Base-by-base conservation (phyloP, 306 rosid genomes). In the Psophocarpus tetragonolobus region DNA sequence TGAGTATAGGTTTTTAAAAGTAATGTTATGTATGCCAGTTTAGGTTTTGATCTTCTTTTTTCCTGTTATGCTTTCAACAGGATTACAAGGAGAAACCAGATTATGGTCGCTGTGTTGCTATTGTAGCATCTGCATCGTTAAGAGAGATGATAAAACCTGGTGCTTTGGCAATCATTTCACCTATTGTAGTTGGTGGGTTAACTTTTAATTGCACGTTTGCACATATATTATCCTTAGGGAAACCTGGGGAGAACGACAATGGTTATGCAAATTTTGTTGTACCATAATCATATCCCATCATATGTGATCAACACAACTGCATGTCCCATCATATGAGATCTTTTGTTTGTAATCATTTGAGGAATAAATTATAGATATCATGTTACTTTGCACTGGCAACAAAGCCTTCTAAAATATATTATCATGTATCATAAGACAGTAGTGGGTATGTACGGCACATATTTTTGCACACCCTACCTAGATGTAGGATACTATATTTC, bases 81-180 rank as follows among this genome's bases (percentile, higher is more conserved):
- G 99, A 95, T 68, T 95, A 89, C 66, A 91, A 81, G 80, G 97
- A 95, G 88, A 95, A 92, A 81, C 99, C 99, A 24, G 99, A 95
- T 75, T 95, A 95, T 87, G 90, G 90, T 24, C 97, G 97, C 39
- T 95, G 99, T 79, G 99, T 95, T 79, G 99, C 97, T 70, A 95
- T 92, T 27, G 97, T 95, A 67, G 99, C 99, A 73, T 88, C 99
- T 71, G 97, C 97, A 58, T 92, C 99, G 27, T 79, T 95, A 76
- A 86, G 85, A 85, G 99, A 95, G 89, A 95, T 95, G 99, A 91
- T 91, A 78, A 95, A 95, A 83, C 99, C 97, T 64, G 97, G 99
- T 75, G 97, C 91, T 71, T 80, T 95, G 90, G 97, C 99, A 75
- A 95, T 92, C 82, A 47, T 95, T 86, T 95, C 99, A 67, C 99